Evolutionary conservation across 2,329 filamentous ascomycete genomes (phyloP), one percentile per base, ranked within the genome.

Genomic region (Aspergillus phoenicis): DNA sequence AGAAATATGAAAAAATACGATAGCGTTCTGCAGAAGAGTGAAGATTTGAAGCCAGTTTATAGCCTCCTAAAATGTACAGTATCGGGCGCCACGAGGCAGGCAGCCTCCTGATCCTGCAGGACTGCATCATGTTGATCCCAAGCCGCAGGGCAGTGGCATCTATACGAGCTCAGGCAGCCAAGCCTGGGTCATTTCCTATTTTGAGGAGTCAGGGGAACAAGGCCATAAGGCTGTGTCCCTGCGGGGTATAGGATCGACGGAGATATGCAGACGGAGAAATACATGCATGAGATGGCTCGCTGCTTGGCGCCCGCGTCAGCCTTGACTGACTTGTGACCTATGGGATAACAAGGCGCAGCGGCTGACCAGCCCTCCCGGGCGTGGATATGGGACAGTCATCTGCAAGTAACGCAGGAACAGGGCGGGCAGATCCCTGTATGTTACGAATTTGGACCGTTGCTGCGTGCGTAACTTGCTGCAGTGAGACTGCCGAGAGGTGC

Each of bases 141-240:
- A 67, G 62, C 59, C 64, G 61, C 62, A 54, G 62, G 64, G 61
- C 64, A 65, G 64, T 62, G 62, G 61, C 36, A 33, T 52, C 43
- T 56, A 22, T 39, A 43, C 49, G 54, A 22, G 51, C 52, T 49
- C 30, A 57, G 52, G 49, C 52, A 60, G 53, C 41, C 39, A 48
- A 48, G 39, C 45, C 51, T 65, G 65, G 66, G 64, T 67, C 65
- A 67, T 63, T 59, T 24, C 22, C 30, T 20, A 38, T 52, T 59
- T 41, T 17, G 47, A 59, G 52, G 47, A 64, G 65, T 66, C 65
- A 67, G 62, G 59, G 60, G 65, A 62, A 62, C 59, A 48, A 38
- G 51, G 26, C 39, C 28, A 58, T 58, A 58, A 58, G 43, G 57
- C 52, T 61, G 43, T 15, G 41, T 36, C 13, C 45, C 22, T 55